These are phyloP conservation scores for Diplodia seriata DNA, from an alignment of 2,329 filamentous ascomycete genomes.

Conservation along the genomic window DNA sequence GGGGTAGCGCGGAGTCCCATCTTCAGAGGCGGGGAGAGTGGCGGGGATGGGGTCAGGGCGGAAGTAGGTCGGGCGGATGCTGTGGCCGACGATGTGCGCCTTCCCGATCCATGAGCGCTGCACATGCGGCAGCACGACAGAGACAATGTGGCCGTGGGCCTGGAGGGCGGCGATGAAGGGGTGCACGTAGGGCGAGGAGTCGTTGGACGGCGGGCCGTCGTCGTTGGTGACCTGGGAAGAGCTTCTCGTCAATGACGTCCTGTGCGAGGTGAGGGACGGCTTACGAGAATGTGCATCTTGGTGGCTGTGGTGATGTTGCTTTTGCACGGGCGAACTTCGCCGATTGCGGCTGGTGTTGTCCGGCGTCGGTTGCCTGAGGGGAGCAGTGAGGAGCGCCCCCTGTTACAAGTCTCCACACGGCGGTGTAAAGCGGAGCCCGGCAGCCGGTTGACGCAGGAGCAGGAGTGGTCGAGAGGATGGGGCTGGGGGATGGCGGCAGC, in stretches of 20 bases:
- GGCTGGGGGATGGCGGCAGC: not conserved
- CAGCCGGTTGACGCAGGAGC: not conserved
- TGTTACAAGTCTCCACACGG: constrained; percentile 17
- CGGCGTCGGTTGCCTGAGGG: constrained; percentile 1
- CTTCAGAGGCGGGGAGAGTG: constrained; percentile 34
- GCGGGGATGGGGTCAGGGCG: constrained; percentile 64
- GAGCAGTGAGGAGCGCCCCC: not conserved
- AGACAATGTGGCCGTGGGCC: constrained; percentile 80
- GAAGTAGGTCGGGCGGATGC: constrained; percentile 84
- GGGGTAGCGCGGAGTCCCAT: constrained; percentile 41
- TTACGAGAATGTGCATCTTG: constrained; percentile 50
- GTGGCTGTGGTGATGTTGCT: constrained; percentile 22
- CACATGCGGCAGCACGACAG: constrained; percentile 86
- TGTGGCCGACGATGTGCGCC: constrained; percentile 92
- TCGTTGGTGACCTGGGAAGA: constrained; percentile 56
- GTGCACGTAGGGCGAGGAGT: constrained; percentile 59
- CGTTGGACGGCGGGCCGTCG: constrained; percentile 58
- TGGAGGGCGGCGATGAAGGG: constrained; percentile 56
- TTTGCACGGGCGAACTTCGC: not conserved
- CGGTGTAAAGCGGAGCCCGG: not conserved
- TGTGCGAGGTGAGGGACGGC: constrained; percentile 31
- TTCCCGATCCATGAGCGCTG: constrained; percentile 99
- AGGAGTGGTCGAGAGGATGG: not conserved
- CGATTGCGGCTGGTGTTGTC: constrained; percentile 6
- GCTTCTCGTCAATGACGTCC: constrained; percentile 18